Evolutionary conservation across 2,329 filamentous ascomycete genomes (phyloP), one percentile per base, ranked within the genome.

Genomic region (Penicillium sp.): DNA sequence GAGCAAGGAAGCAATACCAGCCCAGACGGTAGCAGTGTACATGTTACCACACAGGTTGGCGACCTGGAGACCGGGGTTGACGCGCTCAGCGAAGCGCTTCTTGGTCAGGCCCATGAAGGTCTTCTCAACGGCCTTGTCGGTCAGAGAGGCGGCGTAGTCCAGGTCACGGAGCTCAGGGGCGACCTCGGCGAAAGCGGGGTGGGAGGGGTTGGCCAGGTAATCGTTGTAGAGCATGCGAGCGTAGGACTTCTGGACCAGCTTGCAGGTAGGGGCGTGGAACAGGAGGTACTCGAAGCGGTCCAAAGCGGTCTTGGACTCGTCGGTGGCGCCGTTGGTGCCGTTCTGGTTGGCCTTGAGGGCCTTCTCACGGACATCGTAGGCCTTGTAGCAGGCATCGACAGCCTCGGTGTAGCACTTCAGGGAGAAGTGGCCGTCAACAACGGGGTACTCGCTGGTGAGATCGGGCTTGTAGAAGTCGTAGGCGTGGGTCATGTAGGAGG

Each of bases 401-500:
- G 90, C 90, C 80, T 90, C 85, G 63, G 83, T 90, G 79, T 93
- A 93, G 84, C 90, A 93, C 77, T 81, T 88, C 74, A 92, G 76
- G 49, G 90, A 93, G 83, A 87, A 92, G 76, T 93, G 90, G 60
- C 90, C 90, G 69, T 93, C 90, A 57, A 93, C 90, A 71, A 91
- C 88, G 63, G 90, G 90, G 80, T 93, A 93, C 79, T 93, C 90
- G 84, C 88, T 91, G 71, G 90, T 90, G 65, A 93, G 81, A 77
- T 93, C 90, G 70, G 90, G 90, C 87, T 93, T 93, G 86, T 92
- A 93, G 77, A 93, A 93, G 77, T 93, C 90, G 77, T 93, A 95
- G 68, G 88, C 88, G 79, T 93, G 90, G 76, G 88, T 83, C 87
- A 93, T 88, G 81, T 91, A 92, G 69, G 83, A 88, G 72, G 88